Percentiles rank a stretch among this genome's conserved stretches.
phyloP scores from a whole-genome alignment of 192 early-diverging fungal species.

The Podila clonocystis region DNA sequence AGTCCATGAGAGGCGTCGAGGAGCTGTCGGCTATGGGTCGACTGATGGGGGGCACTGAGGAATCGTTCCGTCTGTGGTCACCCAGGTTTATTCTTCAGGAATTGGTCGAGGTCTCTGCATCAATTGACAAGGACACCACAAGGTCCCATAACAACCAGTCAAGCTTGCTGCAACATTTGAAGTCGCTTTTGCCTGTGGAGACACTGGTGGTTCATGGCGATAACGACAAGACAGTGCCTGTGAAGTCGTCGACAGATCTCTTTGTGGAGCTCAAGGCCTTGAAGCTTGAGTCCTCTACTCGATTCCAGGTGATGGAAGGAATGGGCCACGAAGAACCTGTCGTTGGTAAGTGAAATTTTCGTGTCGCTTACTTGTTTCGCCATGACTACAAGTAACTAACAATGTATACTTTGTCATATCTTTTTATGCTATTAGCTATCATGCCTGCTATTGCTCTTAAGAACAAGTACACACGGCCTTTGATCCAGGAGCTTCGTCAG shows the following conservation, averaged over 20 bases:
- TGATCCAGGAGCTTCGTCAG: constrained; percentile 32
- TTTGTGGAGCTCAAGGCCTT: constrained; percentile 43
- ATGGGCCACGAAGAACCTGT: constrained; percentile 51
- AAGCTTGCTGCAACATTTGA: constrained; percentile 37
- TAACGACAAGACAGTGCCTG: constrained; percentile 38
- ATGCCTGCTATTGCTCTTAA: constrained; percentile 4
- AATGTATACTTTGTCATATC: not conserved
- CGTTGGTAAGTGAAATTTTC: constrained; percentile 15
- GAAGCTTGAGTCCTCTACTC: constrained; percentile 26
- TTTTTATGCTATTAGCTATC: not conserved
- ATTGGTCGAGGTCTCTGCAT: constrained; percentile 2
- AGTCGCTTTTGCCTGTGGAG: constrained; percentile 40
- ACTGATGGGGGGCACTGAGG: constrained; percentile 58
- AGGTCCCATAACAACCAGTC: constrained; percentile 43
- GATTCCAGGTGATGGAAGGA: constrained; percentile 22
- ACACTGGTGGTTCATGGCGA: constrained; percentile 55
- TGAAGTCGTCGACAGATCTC: constrained; percentile 33
- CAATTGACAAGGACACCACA: constrained; percentile 12
- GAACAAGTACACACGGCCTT: constrained; percentile 9
- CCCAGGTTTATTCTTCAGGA: constrained; percentile 39
- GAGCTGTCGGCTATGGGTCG: constrained; percentile 65
- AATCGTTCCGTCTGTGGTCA: constrained; percentile 23
- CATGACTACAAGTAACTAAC: not conserved
- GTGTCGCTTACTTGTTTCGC: not conserved
- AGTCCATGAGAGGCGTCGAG: constrained; percentile 62